These are phyloP conservation scores for Fusarium veterinarium DNA, from an alignment of 2,329 filamentous ascomycete genomes.

Conservation along the genomic window DNA sequence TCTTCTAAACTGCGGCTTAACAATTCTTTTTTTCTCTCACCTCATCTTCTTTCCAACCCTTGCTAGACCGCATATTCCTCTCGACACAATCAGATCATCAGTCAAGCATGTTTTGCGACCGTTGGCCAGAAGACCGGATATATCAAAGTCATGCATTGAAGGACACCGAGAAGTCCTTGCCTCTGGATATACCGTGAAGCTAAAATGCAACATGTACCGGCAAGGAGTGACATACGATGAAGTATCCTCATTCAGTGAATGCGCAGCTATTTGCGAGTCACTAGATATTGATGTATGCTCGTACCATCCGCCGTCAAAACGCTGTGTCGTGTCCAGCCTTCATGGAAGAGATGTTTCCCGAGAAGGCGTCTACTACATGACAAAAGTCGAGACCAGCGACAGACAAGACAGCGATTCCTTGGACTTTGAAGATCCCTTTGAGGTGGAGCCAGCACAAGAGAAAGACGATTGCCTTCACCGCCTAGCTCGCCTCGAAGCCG, in stretches of 20 bases:
- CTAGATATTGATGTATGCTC: not conserved
- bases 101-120: not conserved
- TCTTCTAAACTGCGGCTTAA: not conserved
- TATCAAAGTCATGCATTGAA: not conserved
- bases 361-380: not conserved
- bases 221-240: not conserved
- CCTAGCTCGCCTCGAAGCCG: not conserved
- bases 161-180: not conserved
- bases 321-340: not conserved
- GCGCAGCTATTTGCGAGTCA: not conserved
- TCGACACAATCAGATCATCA: not conserved
- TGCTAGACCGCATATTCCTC: fast-evolving
- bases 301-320: not conserved
- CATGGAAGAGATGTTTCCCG: not conserved
- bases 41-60: not conserved
- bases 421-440: not conserved
- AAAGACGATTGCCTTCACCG: not conserved
- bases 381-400: no score
- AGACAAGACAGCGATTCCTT: no score
- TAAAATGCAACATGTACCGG: not conserved
- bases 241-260: not conserved
- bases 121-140: not conserved
- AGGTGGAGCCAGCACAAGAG: not conserved
- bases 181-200: not conserved
- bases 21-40: not conserved